Conservation (phyloP, 139 green algal species). For the Nannochloris sp. region DNA sequence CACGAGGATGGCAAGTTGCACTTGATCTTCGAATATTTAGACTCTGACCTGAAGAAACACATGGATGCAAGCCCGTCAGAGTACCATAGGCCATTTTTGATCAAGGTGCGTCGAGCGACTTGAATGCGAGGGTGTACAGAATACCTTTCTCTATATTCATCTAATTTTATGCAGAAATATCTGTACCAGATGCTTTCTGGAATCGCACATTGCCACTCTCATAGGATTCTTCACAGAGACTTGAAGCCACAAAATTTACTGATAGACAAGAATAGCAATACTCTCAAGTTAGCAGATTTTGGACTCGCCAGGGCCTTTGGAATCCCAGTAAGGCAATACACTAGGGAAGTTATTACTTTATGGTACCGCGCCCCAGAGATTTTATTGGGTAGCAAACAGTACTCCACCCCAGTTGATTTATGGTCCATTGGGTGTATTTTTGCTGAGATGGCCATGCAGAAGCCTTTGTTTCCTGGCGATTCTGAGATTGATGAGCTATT, state of each 20-base stretch:
- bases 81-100: conserved; percentile 42
- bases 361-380: conserved; percentile 98
- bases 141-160: conserved; percentile 25
- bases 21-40: conserved; percentile 97
- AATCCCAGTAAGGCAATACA: conserved; percentile 91
- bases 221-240: conserved; percentile 89
- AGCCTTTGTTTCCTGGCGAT: conserved; percentile 79
- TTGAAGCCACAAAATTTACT: conserved; percentile 97
- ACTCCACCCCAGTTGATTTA: conserved; percentile 93
- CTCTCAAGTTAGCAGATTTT: conserved; percentile 97
- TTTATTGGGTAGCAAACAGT: conserved; percentile 87
- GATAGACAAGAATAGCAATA: conserved; percentile 71
- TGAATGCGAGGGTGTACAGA: conserved; percentile 22
- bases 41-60: conserved; percentile 95
- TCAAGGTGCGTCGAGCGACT: conserved; percentile 50
- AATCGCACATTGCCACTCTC: conserved; percentile 83
- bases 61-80: conserved; percentile 68
- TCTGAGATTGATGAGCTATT: conserved; percentile 69
- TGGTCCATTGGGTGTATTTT: conserved; percentile 98
- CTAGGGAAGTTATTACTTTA: conserved; percentile 95
- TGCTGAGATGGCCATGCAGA: conserved; percentile 78
- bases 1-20: conserved; percentile 79
- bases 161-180: conserved; percentile 44
- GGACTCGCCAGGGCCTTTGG: conserved; percentile 90
- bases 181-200: conserved; percentile 92